Evolutionary conservation across 2,329 filamentous ascomycete genomes (phyloP).

Genomic region (Colletotrichum falcatum): DNA sequence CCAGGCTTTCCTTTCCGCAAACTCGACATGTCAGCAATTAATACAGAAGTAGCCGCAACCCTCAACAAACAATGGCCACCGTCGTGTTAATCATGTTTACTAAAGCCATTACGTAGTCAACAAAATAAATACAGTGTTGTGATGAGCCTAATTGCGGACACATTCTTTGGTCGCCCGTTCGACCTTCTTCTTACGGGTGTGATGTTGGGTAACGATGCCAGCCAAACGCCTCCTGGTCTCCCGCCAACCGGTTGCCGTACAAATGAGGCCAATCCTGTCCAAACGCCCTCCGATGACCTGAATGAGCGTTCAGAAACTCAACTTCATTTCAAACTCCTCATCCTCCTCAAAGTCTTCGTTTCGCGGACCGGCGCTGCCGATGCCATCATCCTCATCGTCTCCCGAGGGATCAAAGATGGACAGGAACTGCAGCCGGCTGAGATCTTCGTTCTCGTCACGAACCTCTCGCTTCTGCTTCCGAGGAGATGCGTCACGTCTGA

Average conservation of each 20-base stretch:
- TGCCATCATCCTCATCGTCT: constrained; percentile 58
- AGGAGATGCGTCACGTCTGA: constrained; percentile 37
- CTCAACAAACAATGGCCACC: constrained; percentile 8
- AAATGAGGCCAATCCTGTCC: constrained; percentile 29
- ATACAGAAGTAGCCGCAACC: constrained; percentile 3
- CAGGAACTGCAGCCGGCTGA: constrained; percentile 64
- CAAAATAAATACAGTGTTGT: constrained; percentile 31
- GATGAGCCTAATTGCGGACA: constrained; percentile 7
- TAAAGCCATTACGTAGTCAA: constrained; percentile 5
- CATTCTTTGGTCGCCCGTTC: constrained; percentile 5
- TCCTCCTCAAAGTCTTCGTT: constrained; percentile 63
- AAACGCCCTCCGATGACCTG: constrained; percentile 26
- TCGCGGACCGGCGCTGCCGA: constrained; percentile 45
- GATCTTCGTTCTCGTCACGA: constrained; percentile 48
- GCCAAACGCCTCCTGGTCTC: constrained; percentile 34
- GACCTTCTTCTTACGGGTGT: constrained; percentile 14
- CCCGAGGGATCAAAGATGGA: constrained; percentile 68
- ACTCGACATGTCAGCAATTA: constrained; percentile 5
- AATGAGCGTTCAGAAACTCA: constrained; percentile 45
- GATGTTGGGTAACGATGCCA: constrained; percentile 29
- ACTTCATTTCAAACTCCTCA: constrained; percentile 67
- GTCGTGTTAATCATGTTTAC: neutral
- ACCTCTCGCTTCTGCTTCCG: constrained; percentile 38
- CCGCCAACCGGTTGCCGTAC: constrained; percentile 16
- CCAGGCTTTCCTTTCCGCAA: neutral